phyloP scores from a whole-genome alignment of 352 stramenopile genomes.

The Blastocystis sp. region DNA sequence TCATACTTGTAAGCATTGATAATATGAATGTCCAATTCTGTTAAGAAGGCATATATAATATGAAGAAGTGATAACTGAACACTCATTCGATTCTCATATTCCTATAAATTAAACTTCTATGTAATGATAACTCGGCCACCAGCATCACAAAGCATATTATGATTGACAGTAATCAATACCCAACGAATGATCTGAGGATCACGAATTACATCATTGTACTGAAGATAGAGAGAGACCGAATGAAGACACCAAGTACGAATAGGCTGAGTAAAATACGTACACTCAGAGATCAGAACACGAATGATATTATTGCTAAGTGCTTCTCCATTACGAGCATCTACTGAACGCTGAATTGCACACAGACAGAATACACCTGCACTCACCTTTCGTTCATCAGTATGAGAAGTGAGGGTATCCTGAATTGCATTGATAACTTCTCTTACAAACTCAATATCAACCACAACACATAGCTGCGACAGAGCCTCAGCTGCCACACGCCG shows the following conservation, averaged over 20 bases:
- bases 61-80: constrained; percentile 42
- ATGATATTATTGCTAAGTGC: constrained; percentile 17
- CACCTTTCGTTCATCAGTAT: not conserved
- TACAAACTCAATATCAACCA: constrained; percentile 32
- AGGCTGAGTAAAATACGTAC: constrained; percentile 20
- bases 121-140: not conserved
- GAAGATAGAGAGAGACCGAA: constrained; percentile 6
- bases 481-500: constrained; percentile 48
- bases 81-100: constrained; percentile 14
- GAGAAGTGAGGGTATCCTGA: not conserved
- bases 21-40: constrained; percentile 1
- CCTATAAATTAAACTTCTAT: not conserved
- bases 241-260: constrained; percentile 48
- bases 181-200: constrained; percentile 43
- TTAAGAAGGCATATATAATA: constrained; percentile 36
- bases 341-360: constrained; percentile 37
- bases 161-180: constrained; percentile 41
- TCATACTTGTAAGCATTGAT: constrained; percentile 51
- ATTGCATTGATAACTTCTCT: constrained; percentile 18
- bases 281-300: constrained; percentile 8
- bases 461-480: constrained; percentile 45
- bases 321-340: not conserved
- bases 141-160: constrained; percentile 41
- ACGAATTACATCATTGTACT: constrained; percentile 23
- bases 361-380: constrained; percentile 42